Evolutionary conservation across 208 protist species (phyloP), one percentile per base, ranked within the genome.

Genomic region (Strigomonas culicis): DNA sequence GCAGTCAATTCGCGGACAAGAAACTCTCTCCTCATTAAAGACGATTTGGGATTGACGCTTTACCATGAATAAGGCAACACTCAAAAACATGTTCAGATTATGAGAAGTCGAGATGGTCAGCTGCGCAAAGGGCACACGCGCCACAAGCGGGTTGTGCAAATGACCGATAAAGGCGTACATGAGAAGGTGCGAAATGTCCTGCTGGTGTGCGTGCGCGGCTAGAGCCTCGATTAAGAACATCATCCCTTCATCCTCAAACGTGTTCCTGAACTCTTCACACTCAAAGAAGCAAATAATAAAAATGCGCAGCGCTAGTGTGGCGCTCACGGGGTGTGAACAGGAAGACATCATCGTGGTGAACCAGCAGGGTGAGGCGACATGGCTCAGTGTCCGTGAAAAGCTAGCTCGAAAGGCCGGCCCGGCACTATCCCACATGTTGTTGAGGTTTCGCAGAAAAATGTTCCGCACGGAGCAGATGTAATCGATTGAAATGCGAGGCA

Each of bases 271-370:
- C 2, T 27, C 17, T 21, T 63, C 67, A 19, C 66, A 76, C 41
- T 73, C 43, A 13, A 75, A 51, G 43, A 82, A 79, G 65, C 78
- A 88, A 21, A 86, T 36, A 8, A 81, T 75, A 62, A 89, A 85
- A 28, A 87, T 72, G 24, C 75, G 82, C 28, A 83, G 25, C 36
- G 82, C 39, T 24, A 92, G 65, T 1, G 70, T 67, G 21, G 70
- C 86, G 4, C 79, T 74, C 27, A 86, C 78, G 8, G 82, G 77
- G 65, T 88, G 75, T 10, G 82, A 70, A 27, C 47, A 60, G 63
- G 55, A 27, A 0, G 71, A 70, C 17, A 75, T 64, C 74, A 89
- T 77, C 32, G 64, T 59, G 0, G 66, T 61, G 36, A 88, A 87
- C 82, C 82, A 92, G 66, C 73, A 85, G 10, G 66, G 64, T 15